Evolutionary conservation across 257 asterid genomes (phyloP).

Genomic region (Ocimum tenuiflorum): DNA sequence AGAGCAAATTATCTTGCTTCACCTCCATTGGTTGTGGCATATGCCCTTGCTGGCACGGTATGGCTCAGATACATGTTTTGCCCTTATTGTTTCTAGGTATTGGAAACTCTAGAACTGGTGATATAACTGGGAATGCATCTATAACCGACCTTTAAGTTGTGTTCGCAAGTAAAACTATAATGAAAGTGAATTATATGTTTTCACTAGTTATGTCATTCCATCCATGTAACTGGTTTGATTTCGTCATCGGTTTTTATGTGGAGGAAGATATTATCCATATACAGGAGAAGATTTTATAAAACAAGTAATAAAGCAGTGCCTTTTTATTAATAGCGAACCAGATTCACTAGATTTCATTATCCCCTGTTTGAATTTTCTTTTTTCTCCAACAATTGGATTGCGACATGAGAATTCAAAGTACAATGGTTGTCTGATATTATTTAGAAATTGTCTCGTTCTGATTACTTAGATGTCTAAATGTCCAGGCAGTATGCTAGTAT

Average conservation of each 20-base stretch:
- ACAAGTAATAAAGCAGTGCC: not conserved
- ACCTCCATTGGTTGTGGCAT: conserved; percentile 65
- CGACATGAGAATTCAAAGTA: not conserved
- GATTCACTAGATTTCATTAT: not conserved
- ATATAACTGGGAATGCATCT: not conserved
- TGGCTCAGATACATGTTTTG: not conserved
- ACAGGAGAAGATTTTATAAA: not conserved
- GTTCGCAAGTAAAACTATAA: not conserved
- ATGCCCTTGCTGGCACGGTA: conserved; percentile 80
- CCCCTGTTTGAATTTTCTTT: not conserved
- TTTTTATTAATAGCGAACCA: not conserved
- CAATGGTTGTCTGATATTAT: too few species aligned
- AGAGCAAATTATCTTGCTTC: conserved; percentile 74
- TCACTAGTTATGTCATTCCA: not conserved
- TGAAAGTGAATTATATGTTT: not conserved
- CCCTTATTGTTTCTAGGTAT: not conserved
- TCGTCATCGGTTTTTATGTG: not conserved
- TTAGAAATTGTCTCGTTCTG: not conserved
- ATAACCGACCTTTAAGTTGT: not conserved
- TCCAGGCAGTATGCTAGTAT: not conserved
- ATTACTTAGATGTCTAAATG: not conserved
- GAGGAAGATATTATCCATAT: not conserved
- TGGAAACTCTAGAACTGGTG: not conserved
- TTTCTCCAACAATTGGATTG: not conserved
- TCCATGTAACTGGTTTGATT: not conserved